phyloP scores from a whole-genome alignment of 164 flowering plant genomes.

The Nymphaea thermarum region DNA sequence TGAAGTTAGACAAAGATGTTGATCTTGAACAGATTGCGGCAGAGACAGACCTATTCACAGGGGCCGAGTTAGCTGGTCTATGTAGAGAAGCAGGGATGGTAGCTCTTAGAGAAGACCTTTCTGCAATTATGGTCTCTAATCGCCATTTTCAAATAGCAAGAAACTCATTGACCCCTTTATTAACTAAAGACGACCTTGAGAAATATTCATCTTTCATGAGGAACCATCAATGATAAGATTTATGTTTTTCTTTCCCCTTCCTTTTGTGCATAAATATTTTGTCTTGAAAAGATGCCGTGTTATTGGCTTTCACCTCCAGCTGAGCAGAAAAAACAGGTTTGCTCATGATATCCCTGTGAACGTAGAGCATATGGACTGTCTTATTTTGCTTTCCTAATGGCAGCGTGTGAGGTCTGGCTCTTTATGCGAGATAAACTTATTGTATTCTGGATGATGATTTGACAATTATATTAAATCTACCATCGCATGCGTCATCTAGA shows the following conservation, averaged over 20 bases:
- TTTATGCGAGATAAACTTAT: no score
- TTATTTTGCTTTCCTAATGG: no score
- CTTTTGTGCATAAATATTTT: no score
- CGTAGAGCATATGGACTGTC: no score
- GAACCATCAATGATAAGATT: neutral
- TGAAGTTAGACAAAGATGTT: constrained; percentile 54
- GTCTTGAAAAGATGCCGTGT: no score
- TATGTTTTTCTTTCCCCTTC: neutral
- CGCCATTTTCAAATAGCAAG: constrained; percentile 58
- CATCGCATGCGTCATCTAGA: no score
- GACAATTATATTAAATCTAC: no score
- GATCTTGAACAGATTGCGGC: constrained; percentile 64
- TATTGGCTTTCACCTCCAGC: no score
- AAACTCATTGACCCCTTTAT: constrained; percentile 43
- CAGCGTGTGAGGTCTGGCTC: no score
- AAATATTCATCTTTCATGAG: constrained; percentile 43
- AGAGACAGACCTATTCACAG: constrained; percentile 78
- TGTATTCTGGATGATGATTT: no score
- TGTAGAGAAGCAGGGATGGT: constrained; percentile 83
- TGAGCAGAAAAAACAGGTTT: no score
- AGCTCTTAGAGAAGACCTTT: constrained; percentile 73
- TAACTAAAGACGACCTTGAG: constrained; percentile 38
- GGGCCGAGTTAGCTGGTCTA: constrained; percentile 80
- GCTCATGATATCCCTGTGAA: no score
- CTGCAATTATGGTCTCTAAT: constrained; percentile 41